Conservation (phyloP, 2,329 filamentous ascomycete genomes). For the Diaporthe amygdali region DNA sequence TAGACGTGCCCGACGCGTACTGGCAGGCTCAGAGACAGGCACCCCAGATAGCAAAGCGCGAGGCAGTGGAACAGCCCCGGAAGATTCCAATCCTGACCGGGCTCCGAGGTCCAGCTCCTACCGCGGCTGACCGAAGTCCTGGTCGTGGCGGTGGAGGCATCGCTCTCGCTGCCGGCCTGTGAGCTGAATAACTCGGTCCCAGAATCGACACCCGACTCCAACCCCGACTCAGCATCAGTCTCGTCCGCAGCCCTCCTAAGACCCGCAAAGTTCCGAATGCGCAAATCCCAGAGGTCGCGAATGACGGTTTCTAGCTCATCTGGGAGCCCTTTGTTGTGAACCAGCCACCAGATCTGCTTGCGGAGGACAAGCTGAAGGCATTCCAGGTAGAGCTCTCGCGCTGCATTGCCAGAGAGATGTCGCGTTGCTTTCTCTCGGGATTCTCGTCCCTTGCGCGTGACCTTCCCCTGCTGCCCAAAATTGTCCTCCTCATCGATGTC, state of each 20-base stretch:
- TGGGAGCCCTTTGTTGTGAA: constrained; percentile 69
- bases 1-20: constrained; percentile 76
- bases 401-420: constrained; percentile 69
- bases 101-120: constrained; percentile 50
- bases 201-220: constrained; percentile 36
- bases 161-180: constrained; percentile 50
- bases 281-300: constrained; percentile 83
- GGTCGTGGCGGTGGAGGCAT: constrained; percentile 32
- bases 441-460: constrained; percentile 63
- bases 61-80: constrained; percentile 79
- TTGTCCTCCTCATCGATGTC: constrained; percentile 71
- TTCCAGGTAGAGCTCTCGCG: constrained; percentile 80
- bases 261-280: constrained; percentile 61
- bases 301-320: constrained; percentile 79
- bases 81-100: constrained; percentile 55
- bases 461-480: constrained; percentile 63
- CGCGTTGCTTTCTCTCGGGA: constrained; percentile 56
- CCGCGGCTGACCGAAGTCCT: constrained; percentile 38
- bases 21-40: constrained; percentile 76
- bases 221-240: constrained; percentile 34
- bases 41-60: constrained; percentile 79
- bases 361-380: constrained; percentile 84
- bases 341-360: constrained; percentile 78
- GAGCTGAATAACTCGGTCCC: constrained; percentile 60
- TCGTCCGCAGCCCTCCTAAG: constrained; percentile 49